A percentile compares a stretch with the other conserved stretches of the same genome.
phyloP scores from a whole-genome alignment of 225 moss, liverwort and hornwort species.

The Thuidium tamariscinum region DNA sequence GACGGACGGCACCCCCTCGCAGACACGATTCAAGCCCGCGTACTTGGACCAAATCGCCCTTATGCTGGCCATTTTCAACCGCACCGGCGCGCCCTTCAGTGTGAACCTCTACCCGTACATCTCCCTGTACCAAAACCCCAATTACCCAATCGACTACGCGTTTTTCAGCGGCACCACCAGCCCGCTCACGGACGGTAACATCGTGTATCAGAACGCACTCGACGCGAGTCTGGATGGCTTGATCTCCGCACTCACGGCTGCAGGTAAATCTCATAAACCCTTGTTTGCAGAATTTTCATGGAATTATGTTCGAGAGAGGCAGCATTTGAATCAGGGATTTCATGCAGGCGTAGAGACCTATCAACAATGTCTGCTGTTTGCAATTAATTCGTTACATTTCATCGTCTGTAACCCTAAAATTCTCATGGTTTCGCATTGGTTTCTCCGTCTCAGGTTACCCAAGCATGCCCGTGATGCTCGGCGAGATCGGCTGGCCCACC shows the following conservation, averaged over 20 bases:
- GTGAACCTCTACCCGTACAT: constrained; percentile 85
- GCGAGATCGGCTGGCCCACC: constrained; percentile 54
- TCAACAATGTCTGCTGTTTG: neutral
- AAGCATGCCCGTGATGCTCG: constrained; percentile 55
- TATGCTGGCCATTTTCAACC: constrained; percentile 42
- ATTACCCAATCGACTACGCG: constrained; percentile 62
- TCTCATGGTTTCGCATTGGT: neutral
- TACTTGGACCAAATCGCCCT: constrained; percentile 32
- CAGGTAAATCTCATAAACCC: neutral
- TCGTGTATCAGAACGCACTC: constrained; percentile 54
- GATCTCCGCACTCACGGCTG: constrained; percentile 37
- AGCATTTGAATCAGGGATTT: neutral
- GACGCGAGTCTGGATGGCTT: constrained; percentile 75
- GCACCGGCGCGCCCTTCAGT: constrained; percentile 64
- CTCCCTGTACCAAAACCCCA: constrained; percentile 42
- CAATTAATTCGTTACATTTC: neutral
- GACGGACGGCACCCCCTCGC: constrained; percentile 29
- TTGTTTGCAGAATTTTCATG: neutral
- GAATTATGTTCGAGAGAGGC: neutral
- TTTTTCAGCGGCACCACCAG: constrained; percentile 41
- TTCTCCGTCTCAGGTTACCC: constrained; percentile 30
- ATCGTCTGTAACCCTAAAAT: neutral
- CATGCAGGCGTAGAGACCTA: neutral
- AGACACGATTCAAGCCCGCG: constrained; percentile 45
- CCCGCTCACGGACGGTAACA: constrained; percentile 5